Conservation (phyloP, 148 eudicot genomes). For the Polygonum aviculare region DNA sequence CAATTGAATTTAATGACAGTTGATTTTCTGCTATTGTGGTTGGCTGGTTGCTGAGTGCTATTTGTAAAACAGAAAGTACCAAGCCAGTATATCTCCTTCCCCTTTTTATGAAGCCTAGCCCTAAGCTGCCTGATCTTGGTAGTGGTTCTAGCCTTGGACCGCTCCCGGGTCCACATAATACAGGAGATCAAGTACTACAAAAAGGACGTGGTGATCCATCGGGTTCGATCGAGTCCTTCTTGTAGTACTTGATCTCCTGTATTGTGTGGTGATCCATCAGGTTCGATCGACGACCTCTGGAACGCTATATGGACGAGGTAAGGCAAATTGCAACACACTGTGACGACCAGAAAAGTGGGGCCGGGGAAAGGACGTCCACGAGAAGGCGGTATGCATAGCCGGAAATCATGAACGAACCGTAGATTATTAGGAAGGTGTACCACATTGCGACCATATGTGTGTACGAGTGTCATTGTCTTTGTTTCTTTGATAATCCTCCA, state of each 20-base stretch:
- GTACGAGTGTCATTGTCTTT: no score
- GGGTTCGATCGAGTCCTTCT: conserved; percentile 53
- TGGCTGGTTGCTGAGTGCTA: no score
- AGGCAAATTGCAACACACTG: conserved; percentile 46
- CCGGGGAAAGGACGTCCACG: conserved; percentile 61
- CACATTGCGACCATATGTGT: conserved; percentile 22
- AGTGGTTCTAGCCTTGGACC: conserved; percentile 52
- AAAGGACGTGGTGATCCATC: conserved; percentile 28
- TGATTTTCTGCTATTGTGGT: no score
- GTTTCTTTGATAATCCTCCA: no score
- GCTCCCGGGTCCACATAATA: conserved; percentile 70
- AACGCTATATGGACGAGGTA: conserved; percentile 56
- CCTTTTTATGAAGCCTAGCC: conserved; percentile 47
- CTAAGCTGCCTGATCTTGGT: conserved; percentile 68
- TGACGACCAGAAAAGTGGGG: conserved; percentile 64
- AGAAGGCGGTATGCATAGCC: conserved; percentile 42
- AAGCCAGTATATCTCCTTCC: neutral
- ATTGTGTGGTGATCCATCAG: conserved; percentile 86
- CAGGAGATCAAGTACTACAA: conserved; percentile 80
- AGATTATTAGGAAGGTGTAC: conserved; percentile 61
- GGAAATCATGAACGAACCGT: conserved; percentile 35
- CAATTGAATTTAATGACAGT: no score
- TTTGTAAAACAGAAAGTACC: no score
- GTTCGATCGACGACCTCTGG: conserved; percentile 45
- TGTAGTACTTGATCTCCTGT: conserved; percentile 79